A percentile compares a stretch with the other conserved stretches of the same genome.
Conservation (phyloP, 345 rosid genomes). For the Eucalyptus cladocalyx region DNA sequence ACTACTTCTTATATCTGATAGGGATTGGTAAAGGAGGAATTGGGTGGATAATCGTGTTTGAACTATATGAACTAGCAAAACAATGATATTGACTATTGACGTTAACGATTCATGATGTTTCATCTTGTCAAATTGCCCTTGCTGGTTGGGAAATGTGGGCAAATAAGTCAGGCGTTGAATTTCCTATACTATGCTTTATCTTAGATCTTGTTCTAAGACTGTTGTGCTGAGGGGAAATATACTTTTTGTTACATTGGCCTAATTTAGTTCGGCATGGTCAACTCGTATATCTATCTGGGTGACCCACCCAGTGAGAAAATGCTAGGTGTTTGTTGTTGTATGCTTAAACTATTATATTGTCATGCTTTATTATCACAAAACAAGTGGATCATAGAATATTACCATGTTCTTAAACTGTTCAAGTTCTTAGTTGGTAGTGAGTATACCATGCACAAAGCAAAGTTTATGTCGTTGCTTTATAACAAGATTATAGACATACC, state of each 20-base stretch:
- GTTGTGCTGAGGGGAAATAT: not conserved
- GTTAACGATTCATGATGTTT: not conserved
- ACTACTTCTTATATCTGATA: not conserved
- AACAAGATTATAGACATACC: no score
- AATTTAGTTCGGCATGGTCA: not conserved
- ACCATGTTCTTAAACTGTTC: no score
- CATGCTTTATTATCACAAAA: fast-evolving
- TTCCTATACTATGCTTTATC: not conserved
- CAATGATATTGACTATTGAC: not conserved
- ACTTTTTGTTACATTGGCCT: not conserved
- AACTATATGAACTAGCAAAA: not conserved
- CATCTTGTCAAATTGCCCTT: not conserved
- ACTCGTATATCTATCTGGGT: no score
- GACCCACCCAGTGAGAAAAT: no score
- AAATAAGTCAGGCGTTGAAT: not conserved
- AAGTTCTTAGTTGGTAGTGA: no score
- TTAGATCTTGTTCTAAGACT: not conserved
- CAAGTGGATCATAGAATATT: no score
- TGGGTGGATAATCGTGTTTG: not conserved
- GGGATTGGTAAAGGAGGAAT: not conserved
- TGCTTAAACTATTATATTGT: no score
- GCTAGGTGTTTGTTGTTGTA: fast-evolving
- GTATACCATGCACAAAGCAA: no score
- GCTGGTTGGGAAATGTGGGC: not conserved
- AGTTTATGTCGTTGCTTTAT: no score